A percentile compares a stretch with the other conserved stretches of the same genome.
Evolutionary conservation across 176 grass and related monocot species (phyloP).

Genomic region (Ananas comosus): DNA sequence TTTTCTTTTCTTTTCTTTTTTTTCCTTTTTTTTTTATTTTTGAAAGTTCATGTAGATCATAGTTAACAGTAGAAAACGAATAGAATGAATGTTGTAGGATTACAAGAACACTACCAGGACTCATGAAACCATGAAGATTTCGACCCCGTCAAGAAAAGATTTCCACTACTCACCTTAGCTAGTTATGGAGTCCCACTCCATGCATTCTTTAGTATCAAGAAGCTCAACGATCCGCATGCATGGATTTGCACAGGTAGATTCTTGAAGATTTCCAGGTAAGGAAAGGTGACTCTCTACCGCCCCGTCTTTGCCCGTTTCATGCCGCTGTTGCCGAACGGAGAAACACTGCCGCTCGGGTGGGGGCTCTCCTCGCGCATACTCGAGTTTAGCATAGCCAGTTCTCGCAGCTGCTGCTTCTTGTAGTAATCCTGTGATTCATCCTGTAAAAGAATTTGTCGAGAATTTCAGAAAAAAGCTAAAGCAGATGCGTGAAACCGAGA

Average conservation of each 20-base stretch:
- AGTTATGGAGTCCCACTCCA: neutral
- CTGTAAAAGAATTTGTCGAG: slow-evolving; percentile 30
- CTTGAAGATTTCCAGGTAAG: neutral
- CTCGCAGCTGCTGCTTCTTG: slow-evolving; percentile 88
- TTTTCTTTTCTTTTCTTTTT: no score
- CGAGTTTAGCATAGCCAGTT: slow-evolving; percentile 90
- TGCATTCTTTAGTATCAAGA: neutral
- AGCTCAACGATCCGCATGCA: neutral
- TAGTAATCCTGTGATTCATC: slow-evolving; percentile 93
- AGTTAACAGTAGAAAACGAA: neutral
- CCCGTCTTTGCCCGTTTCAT: slow-evolving; percentile 85
- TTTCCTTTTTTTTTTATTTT: no score
- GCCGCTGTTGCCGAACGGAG: slow-evolving; percentile 65
- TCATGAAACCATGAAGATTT: neutral
- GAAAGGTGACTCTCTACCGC: slow-evolving; percentile 25
- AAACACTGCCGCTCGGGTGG: slow-evolving; percentile 57
- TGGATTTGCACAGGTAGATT: neutral
- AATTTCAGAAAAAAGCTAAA: neutral
- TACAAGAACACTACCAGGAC: neutral
- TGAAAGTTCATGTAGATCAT: neutral
- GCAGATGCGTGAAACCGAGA: slow-evolving; percentile 10
- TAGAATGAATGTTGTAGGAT: slow-evolving; percentile 2
- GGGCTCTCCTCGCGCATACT: slow-evolving; percentile 70
- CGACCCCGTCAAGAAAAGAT: no score
- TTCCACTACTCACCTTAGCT: neutral